Evolutionary conservation across 495 filamentous ascomycete species (phyloP).

Genomic region (Usnea hakonensis): DNA sequence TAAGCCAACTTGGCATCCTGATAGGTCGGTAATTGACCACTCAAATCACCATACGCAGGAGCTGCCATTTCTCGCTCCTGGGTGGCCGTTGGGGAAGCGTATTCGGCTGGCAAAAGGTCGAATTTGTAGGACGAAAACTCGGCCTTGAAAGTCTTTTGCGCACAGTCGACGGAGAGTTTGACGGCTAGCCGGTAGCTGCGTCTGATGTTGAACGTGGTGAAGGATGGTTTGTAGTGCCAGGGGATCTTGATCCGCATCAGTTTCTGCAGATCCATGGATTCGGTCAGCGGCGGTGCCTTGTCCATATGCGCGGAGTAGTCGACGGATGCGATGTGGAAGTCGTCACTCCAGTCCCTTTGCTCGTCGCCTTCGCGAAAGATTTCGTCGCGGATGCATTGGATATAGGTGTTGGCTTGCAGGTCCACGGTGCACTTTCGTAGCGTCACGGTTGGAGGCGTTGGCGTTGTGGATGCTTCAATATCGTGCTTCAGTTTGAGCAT

Average conservation of each 20-base stretch:
- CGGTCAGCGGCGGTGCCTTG: conserved; percentile 5
- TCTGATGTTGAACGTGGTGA: conserved; percentile 13
- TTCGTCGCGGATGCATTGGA: conserved; percentile 14
- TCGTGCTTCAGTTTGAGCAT: neutral
- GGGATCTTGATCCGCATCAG: neutral
- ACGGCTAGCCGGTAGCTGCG: conserved; percentile 4
- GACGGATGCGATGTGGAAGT: neutral
- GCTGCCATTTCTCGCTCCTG: neutral
- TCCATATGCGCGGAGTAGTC: conserved; percentile 7
- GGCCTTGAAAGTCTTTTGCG: conserved; percentile 7
- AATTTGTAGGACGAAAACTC: neutral
- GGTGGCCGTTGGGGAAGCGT: neutral
- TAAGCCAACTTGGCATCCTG: neutral
- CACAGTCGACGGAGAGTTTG: conserved; percentile 9
- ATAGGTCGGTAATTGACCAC: neutral
- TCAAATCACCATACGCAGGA: conserved; percentile 4
- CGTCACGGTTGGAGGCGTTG: neutral
- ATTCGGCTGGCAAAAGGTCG: conserved; percentile 3
- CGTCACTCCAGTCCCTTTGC: neutral
- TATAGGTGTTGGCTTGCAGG: conserved; percentile 3
- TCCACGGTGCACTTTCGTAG: neutral
- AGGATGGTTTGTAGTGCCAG: neutral
- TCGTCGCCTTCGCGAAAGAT: neutral
- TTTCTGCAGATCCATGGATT: conserved; percentile 4
- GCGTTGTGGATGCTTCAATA: neutral